Conservation (phyloP, 768 basidiomycete genomes). For the Leccinum subgranulosum region DNA sequence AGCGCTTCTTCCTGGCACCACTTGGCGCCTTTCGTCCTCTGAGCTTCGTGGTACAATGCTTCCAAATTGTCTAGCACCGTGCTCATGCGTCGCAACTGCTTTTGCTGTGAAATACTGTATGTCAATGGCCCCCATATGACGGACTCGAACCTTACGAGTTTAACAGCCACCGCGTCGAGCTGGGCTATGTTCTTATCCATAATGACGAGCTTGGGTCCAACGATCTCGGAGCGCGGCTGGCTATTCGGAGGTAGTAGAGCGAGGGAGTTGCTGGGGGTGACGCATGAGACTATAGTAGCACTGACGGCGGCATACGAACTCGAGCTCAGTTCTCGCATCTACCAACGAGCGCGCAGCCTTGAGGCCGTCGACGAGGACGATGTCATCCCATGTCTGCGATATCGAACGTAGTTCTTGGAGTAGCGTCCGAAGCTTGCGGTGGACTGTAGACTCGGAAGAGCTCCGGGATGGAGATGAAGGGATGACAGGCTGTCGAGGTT, state of each 20-base stretch:
- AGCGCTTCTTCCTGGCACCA: conserved; percentile 72
- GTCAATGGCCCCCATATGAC: not conserved
- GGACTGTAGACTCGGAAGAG: conserved; percentile 67
- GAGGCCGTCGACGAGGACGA: conserved; percentile 75
- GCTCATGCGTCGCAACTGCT: conserved; percentile 67
- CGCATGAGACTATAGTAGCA: not conserved
- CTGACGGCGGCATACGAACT: conserved; percentile 51
- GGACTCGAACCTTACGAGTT: conserved; percentile 53
- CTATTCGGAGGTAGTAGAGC: conserved; percentile 47
- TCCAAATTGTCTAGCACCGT: conserved; percentile 64
- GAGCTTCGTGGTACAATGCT: conserved; percentile 60
- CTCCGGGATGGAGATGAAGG: conserved; percentile 39
- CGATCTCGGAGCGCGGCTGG: conserved; percentile 56
- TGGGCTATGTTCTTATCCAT: conserved; percentile 67
- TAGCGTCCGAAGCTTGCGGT: conserved; percentile 68
- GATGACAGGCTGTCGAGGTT: conserved; percentile 34
- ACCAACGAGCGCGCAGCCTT: conserved; percentile 69
- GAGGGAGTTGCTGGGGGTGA: conserved; percentile 55
- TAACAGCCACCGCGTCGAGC: conserved; percentile 54
- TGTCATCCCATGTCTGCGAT: conserved; percentile 77
- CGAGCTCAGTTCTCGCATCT: conserved; percentile 79
- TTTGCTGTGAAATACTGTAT: conserved; percentile 46
- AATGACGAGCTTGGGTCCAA: conserved; percentile 59
- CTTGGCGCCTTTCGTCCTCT: conserved; percentile 65
- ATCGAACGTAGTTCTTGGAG: conserved; percentile 65